Conservation (phyloP, 805 yeast species). For the Kluyveromyces aestuarii region DNA sequence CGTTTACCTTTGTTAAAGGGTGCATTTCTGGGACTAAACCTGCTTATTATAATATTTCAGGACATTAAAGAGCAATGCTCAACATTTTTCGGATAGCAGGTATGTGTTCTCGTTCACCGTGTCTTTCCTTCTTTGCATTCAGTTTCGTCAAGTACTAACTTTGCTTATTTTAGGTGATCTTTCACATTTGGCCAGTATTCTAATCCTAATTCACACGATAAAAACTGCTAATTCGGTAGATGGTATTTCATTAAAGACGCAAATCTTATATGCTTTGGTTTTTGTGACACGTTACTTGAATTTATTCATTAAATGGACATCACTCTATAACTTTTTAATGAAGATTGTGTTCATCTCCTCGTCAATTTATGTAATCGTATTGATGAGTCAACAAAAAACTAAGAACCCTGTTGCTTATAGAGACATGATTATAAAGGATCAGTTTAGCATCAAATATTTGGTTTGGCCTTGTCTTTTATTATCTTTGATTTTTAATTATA, state of each 20-base stretch:
- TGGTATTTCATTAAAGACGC: conserved; percentile 88
- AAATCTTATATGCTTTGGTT: conserved; percentile 64
- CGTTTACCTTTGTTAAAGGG: too few relatives aligned
- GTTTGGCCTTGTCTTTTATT: conserved; percentile 51
- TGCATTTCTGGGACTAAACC: not conserved
- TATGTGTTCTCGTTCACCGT: not conserved
- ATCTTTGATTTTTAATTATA: conserved; percentile 56
- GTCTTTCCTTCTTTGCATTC: too few relatives aligned
- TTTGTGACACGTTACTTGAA: conserved; percentile 68
- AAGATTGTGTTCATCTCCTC: conserved; percentile 73
- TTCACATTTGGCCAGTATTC: conserved; percentile 72
- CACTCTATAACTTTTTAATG: conserved; percentile 72
- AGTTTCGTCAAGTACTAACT: not conserved
- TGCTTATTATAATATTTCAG: not conserved
- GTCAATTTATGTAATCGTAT: conserved; percentile 62
- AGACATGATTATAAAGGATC: conserved; percentile 55
- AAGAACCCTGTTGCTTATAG: conserved; percentile 44
- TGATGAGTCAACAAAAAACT: conserved; percentile 41
- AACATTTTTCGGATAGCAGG: conserved; percentile 34
- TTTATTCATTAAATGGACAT: conserved; percentile 39
- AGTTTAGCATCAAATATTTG: conserved; percentile 67
- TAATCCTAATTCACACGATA: conserved; percentile 67
- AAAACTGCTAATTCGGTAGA: conserved; percentile 52
- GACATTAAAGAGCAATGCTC: conserved; percentile 14
- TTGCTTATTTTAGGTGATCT: conserved; percentile 48